A percentile compares a stretch with the other conserved stretches of the same genome.
Conservation (phyloP, 2,329 filamentous ascomycete species). For the Colletotrichum sp. region DNA sequence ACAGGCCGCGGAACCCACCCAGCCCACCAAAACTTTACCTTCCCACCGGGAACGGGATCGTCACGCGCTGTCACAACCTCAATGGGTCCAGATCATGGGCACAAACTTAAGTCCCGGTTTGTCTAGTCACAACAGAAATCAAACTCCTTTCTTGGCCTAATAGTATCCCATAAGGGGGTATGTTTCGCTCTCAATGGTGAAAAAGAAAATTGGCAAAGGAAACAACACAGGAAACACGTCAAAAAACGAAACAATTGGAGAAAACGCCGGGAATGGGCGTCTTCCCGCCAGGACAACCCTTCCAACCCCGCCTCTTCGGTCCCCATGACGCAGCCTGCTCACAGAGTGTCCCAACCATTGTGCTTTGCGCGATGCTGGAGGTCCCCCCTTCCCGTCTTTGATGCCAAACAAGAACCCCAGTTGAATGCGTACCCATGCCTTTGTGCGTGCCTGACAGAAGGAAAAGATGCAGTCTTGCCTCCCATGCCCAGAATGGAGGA, state of each 20-base stretch:
- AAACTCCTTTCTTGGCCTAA: slow-evolving; percentile 19
- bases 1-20: not conserved
- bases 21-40: not conserved
- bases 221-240: not conserved
- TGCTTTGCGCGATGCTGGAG: slow-evolving; percentile 1
- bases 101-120: not conserved
- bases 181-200: slow-evolving; percentile 5
- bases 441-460: not conserved
- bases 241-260: not conserved
- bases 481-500: not conserved
- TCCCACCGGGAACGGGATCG: not conserved
- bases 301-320: not conserved
- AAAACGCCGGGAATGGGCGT: not conserved
- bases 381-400: slow-evolving; percentile 6
- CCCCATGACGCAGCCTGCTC: not conserved
- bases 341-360: not conserved
- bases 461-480: slow-evolving; percentile 11
- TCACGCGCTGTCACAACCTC: not conserved
- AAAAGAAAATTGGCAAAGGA: not conserved
- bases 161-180: slow-evolving; percentile 8
- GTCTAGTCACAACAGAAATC: not conserved
- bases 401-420: slow-evolving; percentile 16
- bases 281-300: not conserved
- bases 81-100: not conserved
- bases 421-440: slow-evolving; percentile 12